Base-by-base conservation (phyloP, 2,329 filamentous ascomycete species). In the Coniochaeta sp. region DNA sequence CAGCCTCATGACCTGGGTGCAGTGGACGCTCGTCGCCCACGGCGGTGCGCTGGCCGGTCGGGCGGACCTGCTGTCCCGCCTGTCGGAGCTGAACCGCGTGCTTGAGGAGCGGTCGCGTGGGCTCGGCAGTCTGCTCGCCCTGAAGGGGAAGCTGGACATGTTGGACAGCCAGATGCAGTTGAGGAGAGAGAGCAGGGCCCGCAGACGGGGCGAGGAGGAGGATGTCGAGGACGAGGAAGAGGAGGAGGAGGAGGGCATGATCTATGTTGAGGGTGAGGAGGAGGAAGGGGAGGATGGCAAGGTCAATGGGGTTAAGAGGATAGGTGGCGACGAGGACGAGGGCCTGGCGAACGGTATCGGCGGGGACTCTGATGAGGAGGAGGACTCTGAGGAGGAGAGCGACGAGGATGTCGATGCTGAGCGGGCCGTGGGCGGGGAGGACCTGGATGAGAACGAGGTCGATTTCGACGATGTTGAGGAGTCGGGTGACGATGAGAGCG, bases 111-210 rank as follows among this genome's bases (percentile, higher is more conserved):
- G 95, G 47, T 89, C 92, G 36, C 88, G 87, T 64, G 92, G 91
- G 17, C 80, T 98, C 26, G 87, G 89, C 63, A 91, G 89, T 65
- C 79, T 99, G 54, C 79, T 99, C 38, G 85, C 93, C 22, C 82
- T 99, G 62, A 97, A 97, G 78, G 95, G 95, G 26, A 96, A 97
- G 75, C 81, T 99, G 34, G 93, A 98, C 71, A 91, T 99, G 85
- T 81, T 98, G 57, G 89, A 95, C 68, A 88, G 91, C 7, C 95
- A 99, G 76, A 88, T 98, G 73, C 86, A 90, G 67, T 77, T 96
- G 67, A 82, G 95, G 57, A 86, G 85, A 60, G 61, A 60, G 1
- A 64, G 63, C 68, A 84, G 82, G 63, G 85, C 92, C 16, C 34
- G 47, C 47, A 89, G 68, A 63, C 58, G 77, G 1, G 80, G 81